Evolutionary conservation across 1,139 yeast genomes (phyloP).

Genomic region (Yamadazyma triangularis): DNA sequence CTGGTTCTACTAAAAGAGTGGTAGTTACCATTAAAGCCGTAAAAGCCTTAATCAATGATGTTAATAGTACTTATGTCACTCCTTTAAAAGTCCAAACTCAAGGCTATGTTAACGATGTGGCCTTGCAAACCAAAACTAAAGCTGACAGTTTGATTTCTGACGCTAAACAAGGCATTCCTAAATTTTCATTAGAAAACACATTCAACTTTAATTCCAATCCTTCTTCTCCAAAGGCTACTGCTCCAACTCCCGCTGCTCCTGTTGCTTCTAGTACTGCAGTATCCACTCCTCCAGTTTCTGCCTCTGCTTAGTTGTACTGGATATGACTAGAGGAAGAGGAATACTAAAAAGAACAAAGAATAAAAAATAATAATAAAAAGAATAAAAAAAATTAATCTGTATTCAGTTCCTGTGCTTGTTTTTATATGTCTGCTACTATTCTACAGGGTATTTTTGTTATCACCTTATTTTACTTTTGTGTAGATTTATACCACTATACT

Average conservation of each 20-base stretch:
- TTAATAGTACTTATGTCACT: conserved; percentile 34
- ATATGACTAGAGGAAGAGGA: no score
- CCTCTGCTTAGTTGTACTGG: conserved; percentile 14
- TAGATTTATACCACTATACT: no score
- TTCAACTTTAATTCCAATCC: no score
- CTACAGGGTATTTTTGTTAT: no score
- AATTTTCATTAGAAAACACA: no score
- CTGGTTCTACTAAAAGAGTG: conserved; percentile 23
- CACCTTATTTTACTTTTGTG: no score
- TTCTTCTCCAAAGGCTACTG: no score
- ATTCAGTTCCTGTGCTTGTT: background rate
- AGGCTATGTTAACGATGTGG: conserved; percentile 34
- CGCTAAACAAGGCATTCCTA: conserved; percentile 20
- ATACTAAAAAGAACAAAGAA: no score
- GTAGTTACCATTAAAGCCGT: conserved; percentile 36
- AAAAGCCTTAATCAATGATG: conserved; percentile 27
- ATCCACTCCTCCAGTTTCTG: conserved; percentile 7
- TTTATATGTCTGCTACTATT: background rate
- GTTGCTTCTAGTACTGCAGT: no score
- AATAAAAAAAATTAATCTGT: no score
- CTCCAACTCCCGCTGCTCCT: no score
- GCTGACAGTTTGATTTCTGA: conserved; percentile 33
- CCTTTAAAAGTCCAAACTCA: conserved; percentile 41
- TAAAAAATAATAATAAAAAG: no score
- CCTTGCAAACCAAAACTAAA: conserved; percentile 29